Percentiles rank a stretch among this genome's conserved stretches.
Conservation (phyloP, 495 filamentous ascomycete genomes). For the Aspergillus taichungensis region DNA sequence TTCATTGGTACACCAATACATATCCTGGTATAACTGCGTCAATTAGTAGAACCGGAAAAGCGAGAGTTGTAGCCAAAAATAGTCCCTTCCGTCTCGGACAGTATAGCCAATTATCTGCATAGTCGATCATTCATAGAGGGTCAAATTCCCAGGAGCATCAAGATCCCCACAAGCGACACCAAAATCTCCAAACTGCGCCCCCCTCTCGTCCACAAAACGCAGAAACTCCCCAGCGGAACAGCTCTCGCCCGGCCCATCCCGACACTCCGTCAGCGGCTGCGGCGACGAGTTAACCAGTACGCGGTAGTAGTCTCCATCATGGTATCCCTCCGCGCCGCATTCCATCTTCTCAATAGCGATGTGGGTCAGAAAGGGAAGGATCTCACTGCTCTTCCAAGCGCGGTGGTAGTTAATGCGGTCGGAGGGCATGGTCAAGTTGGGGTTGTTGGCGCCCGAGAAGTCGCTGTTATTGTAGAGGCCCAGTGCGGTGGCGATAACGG, state of each 20-base stretch:
- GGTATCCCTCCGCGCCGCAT: conserved; percentile 9
- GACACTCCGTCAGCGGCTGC: conserved; percentile 14
- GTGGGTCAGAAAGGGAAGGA: conserved; percentile 13
- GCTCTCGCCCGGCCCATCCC: conserved; percentile 16
- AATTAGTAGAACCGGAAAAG: too few relatives aligned
- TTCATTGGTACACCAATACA: too few relatives aligned
- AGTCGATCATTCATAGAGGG: too few relatives aligned
- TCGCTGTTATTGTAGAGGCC: conserved; percentile 18
- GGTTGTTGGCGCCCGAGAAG: conserved; percentile 4
- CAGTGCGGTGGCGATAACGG: conserved; percentile 11
- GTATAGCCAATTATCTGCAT: too few relatives aligned
- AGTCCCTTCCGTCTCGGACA: too few relatives aligned
- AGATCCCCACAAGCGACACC: conserved; percentile 6
- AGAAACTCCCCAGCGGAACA: conserved; percentile 7
- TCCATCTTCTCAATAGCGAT: conserved; percentile 12
- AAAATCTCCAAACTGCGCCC: conserved; percentile 8
- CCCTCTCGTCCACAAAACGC: conserved; percentile 5
- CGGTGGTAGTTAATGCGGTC: conserved; percentile 14
- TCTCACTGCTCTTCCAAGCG: conserved; percentile 11
- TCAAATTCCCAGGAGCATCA: too few relatives aligned
- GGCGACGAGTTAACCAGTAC: conserved; percentile 15
- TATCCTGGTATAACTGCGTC: too few relatives aligned
- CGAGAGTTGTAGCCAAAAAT: too few relatives aligned
- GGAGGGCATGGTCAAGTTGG: conserved; percentile 12
- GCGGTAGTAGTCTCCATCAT: conserved; percentile 14